A percentile compares a stretch with the other conserved stretches of the same genome.
Evolutionary conservation across 495 filamentous ascomycete genomes (phyloP).

Genomic region (Penicilliopsis zonata): DNA sequence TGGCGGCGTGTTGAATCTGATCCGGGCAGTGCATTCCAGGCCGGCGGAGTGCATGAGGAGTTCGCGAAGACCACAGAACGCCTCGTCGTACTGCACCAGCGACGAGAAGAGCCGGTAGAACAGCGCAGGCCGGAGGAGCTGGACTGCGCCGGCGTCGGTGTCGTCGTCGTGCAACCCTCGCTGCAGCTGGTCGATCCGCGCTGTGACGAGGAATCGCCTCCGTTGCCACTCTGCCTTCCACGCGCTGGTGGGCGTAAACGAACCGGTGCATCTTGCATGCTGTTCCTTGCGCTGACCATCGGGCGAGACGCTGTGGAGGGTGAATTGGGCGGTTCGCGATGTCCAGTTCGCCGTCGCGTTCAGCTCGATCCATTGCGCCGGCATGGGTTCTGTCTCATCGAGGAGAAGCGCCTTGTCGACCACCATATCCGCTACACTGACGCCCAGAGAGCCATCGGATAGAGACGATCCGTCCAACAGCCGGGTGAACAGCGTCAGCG

Average conservation of each 20-base stretch:
- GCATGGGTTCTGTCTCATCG: too few species aligned
- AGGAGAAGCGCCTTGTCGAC: conserved; percentile 13
- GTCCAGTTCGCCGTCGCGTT: not conserved
- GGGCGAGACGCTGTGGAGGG: too few species aligned
- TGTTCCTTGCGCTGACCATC: too few species aligned
- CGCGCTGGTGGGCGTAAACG: conserved; percentile 29
- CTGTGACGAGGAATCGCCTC: conserved; percentile 40
- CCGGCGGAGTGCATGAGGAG: conserved; percentile 22
- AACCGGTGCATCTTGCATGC: conserved; percentile 42
- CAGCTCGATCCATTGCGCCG: too few species aligned
- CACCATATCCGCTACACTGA: conserved; percentile 17
- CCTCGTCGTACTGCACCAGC: conserved; percentile 30
- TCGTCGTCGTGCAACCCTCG: conserved; percentile 2
- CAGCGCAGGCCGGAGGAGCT: conserved; percentile 19
- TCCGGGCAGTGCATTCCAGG: conserved; percentile 26
- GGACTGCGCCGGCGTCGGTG: too few species aligned
- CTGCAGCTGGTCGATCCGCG: conserved; percentile 39
- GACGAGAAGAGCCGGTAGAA: not conserved
- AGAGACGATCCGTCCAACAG: conserved; percentile 4
- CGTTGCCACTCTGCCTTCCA: conserved; percentile 44
- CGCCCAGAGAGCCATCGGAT: conserved; percentile 5
- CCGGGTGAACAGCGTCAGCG: conserved; percentile 12
- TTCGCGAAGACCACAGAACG: conserved; percentile 15
- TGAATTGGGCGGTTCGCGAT: not conserved
- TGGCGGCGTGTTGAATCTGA: conserved; percentile 14